Base-by-base conservation (phyloP, 768 basidiomycete species). In the Holtermanniella nyarrowii region DNA sequence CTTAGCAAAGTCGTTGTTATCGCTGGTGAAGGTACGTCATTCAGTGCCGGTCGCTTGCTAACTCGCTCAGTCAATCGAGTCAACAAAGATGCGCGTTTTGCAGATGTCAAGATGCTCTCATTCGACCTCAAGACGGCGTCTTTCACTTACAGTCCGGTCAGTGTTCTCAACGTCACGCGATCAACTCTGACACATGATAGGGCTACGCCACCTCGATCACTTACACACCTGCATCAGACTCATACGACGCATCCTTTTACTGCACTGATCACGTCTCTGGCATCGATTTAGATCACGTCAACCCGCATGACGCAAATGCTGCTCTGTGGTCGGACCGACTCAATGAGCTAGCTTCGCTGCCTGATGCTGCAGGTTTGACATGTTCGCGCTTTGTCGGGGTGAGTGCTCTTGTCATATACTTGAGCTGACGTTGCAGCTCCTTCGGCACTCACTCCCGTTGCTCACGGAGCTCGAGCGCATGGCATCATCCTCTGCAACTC, bases 1-100 rank as follows among this genome's bases (percentile, higher is more conserved):
- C 85, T 93, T 25, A 87, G 86, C 18, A 91, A 89, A 72, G 88
- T 90, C 79, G 86, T 90, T 12, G 86, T 90, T 23, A 88, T 93
- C 50, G 89, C 88, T 12, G 80, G 87, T 54, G 86, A 90, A 75
- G 81, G 88, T 86, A 64, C 52, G 76, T 62, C 3, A 5, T 20
- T 43, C 18, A 16, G 44, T 22, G 16, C 10, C 7, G 7, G 31
- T 37, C 16, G 16, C 31, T 16, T 7, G 10, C 7, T 16, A 37
- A 37, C 10, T 37, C 31, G 10, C 45, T 3, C 51, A 88, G 89
- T 91, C 39, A 85, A 83, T 4, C 82, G 85, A 66, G 85, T 91
- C 82, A 79, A 85, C 14, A 82, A 83, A 58, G 76, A 78, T 54
- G 80, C 78, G 53, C 76, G 75, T 24, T 89, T 85, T 82, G 72